Evolutionary conservation across 2,329 filamentous ascomycete genomes (phyloP).

Genomic region (Colletotrichum truncatum): DNA sequence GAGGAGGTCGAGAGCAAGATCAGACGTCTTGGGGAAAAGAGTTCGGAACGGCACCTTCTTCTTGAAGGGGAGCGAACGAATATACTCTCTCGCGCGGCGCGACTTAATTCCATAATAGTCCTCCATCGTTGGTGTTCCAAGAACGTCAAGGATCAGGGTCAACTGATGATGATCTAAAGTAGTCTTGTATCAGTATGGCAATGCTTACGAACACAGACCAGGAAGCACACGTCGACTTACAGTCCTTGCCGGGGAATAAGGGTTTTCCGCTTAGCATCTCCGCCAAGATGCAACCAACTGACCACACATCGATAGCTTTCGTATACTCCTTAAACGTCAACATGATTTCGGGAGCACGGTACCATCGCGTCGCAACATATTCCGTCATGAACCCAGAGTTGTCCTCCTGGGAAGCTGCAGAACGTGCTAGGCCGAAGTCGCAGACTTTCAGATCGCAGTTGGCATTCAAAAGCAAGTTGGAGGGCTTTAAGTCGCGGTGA

Average conservation of each 20-base stretch:
- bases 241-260: conserved; percentile 97
- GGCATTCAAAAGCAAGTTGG: conserved; percentile 94
- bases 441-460: conserved; percentile 99
- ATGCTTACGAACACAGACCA: background rate
- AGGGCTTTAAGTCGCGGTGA: conserved; percentile 96
- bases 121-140: conserved; percentile 99
- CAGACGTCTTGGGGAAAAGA: conserved; percentile 99
- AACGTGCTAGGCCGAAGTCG: conserved; percentile 95
- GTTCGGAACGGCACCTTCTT: conserved; percentile 99
- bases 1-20: conserved; percentile 89
- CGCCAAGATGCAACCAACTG: conserved; percentile 95
- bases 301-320: conserved; percentile 99
- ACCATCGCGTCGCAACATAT: conserved; percentile 99
- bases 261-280: conserved; percentile 99
- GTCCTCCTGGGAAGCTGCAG: conserved; percentile 95
- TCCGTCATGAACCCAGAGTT: conserved; percentile 99
- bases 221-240: conserved; percentile 58
- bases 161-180: conserved; percentile 95
- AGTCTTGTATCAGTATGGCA: conserved; percentile 15
- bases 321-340: conserved; percentile 99
- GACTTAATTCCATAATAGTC: conserved; percentile 99
- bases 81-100: conserved; percentile 95
- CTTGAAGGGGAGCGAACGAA: conserved; percentile 97
- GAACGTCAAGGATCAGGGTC: conserved; percentile 94
- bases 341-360: conserved; percentile 99